Evolutionary conservation across 768 basidiomycete species (phyloP).

Genomic region (Trichaptum fuscoviolaceum): DNA sequence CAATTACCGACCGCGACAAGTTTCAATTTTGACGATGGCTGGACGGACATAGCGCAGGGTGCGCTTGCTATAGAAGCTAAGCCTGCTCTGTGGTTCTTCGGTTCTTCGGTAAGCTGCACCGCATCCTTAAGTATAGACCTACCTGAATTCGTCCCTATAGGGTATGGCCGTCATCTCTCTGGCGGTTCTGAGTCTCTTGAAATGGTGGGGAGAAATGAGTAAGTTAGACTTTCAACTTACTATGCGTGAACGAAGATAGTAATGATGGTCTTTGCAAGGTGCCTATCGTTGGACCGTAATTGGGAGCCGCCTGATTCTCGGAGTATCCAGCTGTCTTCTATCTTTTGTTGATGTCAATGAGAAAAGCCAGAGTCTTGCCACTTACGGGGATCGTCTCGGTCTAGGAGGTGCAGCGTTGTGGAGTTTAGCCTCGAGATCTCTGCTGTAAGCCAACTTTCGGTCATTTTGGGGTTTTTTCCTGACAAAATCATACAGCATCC

Average conservation of each 20-base stretch:
- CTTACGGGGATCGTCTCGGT: background rate
- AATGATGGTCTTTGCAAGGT: background rate
- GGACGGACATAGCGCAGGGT: background rate
- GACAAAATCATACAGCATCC: too few relatives aligned
- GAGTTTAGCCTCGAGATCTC: background rate
- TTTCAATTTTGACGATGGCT: background rate
- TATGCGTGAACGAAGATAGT: too few relatives aligned
- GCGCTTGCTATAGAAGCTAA: background rate
- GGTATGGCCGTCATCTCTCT: background rate
- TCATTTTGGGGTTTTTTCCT: too few relatives aligned
- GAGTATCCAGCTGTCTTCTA: background rate
- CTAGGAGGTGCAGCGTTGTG: background rate
- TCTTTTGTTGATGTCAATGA: background rate
- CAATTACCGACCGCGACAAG: background rate
- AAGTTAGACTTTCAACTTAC: too few relatives aligned
- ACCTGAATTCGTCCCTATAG: background rate
- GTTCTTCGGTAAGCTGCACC: background rate
- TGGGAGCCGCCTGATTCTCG: background rate
- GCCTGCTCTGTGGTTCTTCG: background rate
- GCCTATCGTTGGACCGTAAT: background rate
- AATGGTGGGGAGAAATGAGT: too few relatives aligned
- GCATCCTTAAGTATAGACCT: background rate
- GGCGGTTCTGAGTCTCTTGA: too few relatives aligned
- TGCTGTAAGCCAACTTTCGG: background rate
- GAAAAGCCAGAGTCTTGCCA: background rate